Evolutionary conservation across 305 asterid species (phyloP), one percentile per base, ranked within the genome.

Genomic region (Fraxinus angustifolia): DNA sequence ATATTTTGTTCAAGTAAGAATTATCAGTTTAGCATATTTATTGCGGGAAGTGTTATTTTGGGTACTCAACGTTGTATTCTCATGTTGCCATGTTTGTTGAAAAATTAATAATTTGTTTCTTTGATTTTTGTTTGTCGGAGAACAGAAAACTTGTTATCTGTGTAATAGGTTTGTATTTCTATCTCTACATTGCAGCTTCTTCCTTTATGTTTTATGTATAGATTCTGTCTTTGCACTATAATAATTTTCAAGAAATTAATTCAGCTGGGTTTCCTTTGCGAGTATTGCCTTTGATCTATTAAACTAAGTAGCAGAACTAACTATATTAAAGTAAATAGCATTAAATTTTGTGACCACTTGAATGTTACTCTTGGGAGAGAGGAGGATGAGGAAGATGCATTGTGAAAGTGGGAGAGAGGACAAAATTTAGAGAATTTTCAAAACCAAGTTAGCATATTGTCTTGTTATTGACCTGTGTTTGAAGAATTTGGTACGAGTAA

Each of bases 401-500:
- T 19, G 33, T 3, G 23, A 26, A 67, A 67, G 77, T 17, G n/a
- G 28, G 58, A 42, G 56, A 14, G 36, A 17, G 28, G 82, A 76
- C 62, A 53, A 77, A 67, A 50, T 67, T 72, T 73, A 4, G 74
- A 48, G 75, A 21, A 78, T 56, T 19, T 58, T 72, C 21, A 42
- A 62, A 48, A 1, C 8, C 8, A 60, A 74, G 81, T 50, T 38
- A 73, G 30, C 75, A 79, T 80, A 65, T 79, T 79, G 79, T 76
- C 78, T 36, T 45, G 26, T 78, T 71, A 73, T 56, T 77, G 77
- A 80, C 83, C 53, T 74, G 4, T 67, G 3, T 73, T 53, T 56
- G 86, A 60, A 68, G 83, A 85, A 84, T 83, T 83, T 73, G 78
- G 78, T 80, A 31, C 50, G 71, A 78, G 78, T 74, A 65, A 30